Base-by-base conservation (phyloP, 23 red algal genomes). In the Agarophyton chilense region DNA sequence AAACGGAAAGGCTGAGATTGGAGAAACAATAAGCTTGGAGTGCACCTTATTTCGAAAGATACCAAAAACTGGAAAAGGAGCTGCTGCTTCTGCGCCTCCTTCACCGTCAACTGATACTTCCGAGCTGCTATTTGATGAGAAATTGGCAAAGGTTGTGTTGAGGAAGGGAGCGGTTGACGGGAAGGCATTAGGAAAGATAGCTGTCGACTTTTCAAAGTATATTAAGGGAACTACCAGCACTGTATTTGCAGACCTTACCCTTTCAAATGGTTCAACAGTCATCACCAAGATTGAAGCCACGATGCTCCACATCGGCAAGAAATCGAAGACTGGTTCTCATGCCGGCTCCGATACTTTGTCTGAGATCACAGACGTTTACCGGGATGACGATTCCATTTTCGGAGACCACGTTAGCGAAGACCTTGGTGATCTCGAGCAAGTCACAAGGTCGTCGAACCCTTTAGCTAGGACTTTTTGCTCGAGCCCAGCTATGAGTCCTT, bases 251-350 rank as follows among this genome's bases (percentile, higher is more conserved):
- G 91, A 94, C 74, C 46, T 94, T 17, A 94, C 85, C 26, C 46
- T 94, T 35, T 94, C 91, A 22, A 81, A 86, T 65, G 91, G 91
- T 38, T 64, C 82, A 16, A 86, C 66, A 43, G 45, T 94, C 39
- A 81, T 86, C 21, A 94, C 91, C 55, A 94, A 87, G 46, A 94
- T 94, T 94, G 81, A 94, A 63, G 78, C 91, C 47, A 94, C 81
- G 18, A 80, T 94, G 81, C 72, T 94, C 24, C 74, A 77, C 34
- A 80, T 86, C 16, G 91, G 82, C 2, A 94, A 87, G 80, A 85
- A 79, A 29, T 79, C 77, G 28, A 78, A 68, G 33, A 54, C 40
- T 46, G 91, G 81, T 7, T 74, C 66, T 55, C 53, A 55, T 19
- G 82, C 81, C 18, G 82, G 80, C 26, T 86, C 80, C 21, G 79